These are phyloP conservation scores for Jimgerdemannia flammicorona DNA, from an alignment of 192 early-diverging fungal species.

Conservation along the genomic window DNA sequence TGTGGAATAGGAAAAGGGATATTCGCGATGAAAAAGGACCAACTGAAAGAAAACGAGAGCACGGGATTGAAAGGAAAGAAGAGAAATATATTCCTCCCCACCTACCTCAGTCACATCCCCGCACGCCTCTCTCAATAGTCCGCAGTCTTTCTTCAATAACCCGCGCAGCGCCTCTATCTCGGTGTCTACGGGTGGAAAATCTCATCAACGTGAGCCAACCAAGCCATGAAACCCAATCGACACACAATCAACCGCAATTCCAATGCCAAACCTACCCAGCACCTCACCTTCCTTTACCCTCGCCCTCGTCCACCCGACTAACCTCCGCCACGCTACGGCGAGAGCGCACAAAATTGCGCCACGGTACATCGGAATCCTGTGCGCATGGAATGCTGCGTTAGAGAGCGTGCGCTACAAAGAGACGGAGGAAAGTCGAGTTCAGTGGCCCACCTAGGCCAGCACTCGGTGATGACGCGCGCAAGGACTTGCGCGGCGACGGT, in stretches of 20 bases:
- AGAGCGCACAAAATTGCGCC: background rate
- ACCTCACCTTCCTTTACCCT: background rate
- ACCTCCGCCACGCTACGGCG: background rate
- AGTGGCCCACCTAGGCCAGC: background rate
- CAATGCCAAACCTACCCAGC: background rate
- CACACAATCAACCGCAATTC: background rate
- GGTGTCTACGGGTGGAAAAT: background rate
- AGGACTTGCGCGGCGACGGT: background rate
- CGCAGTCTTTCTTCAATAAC: background rate
- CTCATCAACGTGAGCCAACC: background rate
- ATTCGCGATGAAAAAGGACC: background rate
- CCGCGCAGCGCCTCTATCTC: background rate
- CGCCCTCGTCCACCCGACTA: background rate
- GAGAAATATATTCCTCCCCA: background rate
- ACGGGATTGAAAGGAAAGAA: background rate
- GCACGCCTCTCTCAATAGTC: background rate
- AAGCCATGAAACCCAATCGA: background rate
- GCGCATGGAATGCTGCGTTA: no score
- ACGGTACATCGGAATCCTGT: background rate
- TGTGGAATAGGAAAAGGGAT: no score
- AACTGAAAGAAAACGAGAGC: background rate
- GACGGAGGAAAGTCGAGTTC: no score
- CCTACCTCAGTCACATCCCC: background rate
- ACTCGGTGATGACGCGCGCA: background rate
- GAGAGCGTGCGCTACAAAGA: no score